phyloP scores from a whole-genome alignment of 805 yeast species.

The Hanseniaspora guilliermondii region DNA sequence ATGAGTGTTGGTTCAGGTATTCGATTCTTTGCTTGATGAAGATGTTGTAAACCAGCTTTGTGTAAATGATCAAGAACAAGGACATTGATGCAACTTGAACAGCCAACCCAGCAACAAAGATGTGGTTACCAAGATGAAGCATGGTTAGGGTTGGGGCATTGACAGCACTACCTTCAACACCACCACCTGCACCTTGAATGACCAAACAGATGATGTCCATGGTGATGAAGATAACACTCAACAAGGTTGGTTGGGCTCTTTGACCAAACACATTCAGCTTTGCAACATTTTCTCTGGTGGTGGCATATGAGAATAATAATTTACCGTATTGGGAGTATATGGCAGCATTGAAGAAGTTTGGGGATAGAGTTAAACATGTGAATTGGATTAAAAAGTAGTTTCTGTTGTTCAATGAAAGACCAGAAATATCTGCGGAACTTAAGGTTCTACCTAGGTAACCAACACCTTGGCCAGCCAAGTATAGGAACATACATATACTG shows the following conservation, averaged over 20 bases:
- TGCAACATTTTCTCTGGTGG: not conserved
- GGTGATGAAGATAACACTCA: slow-evolving; percentile 46
- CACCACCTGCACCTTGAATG: slow-evolving; percentile 71
- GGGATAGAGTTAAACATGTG: slow-evolving; percentile 60
- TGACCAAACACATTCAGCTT: slow-evolving; percentile 33
- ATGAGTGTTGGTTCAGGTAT: slow-evolving; percentile 14
- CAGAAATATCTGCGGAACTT: slow-evolving; percentile 30
- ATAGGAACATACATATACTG: slow-evolving; percentile 5
- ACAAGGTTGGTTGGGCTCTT: not conserved
- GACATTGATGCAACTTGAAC: slow-evolving; percentile 64
- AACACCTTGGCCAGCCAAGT: slow-evolving; percentile 40
- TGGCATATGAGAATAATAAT: slow-evolving; percentile 48
- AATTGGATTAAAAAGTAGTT: slow-evolving; percentile 50
- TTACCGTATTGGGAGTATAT: slow-evolving; percentile 62
- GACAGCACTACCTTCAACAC: slow-evolving; percentile 43
- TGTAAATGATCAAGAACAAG: slow-evolving; percentile 41
- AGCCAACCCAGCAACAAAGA: slow-evolving; percentile 69
- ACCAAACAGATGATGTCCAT: slow-evolving; percentile 54
- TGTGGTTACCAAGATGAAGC: not conserved
- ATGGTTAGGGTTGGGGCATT: slow-evolving; percentile 20
- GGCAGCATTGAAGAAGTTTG: slow-evolving; percentile 77
- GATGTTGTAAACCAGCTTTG: slow-evolving; percentile 34
- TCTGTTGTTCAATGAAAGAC: slow-evolving; percentile 17
- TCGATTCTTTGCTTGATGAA: slow-evolving; percentile 24
- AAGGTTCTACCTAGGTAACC: slow-evolving; percentile 56